Evolutionary conservation across 805 yeast genomes (phyloP).

Genomic region (Metschnikowia lochheadii): DNA sequence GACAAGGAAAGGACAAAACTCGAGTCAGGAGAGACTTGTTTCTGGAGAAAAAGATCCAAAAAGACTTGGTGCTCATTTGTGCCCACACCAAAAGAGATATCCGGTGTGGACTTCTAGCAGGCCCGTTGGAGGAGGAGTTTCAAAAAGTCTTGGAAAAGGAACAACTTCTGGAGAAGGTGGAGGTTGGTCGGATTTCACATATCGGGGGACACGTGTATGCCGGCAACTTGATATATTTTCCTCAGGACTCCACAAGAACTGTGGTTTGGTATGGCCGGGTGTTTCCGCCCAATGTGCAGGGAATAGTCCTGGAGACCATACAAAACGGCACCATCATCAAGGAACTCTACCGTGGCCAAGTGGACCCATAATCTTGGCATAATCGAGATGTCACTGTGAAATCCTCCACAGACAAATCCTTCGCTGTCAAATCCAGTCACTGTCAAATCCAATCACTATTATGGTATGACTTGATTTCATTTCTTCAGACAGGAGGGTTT

Average conservation of each 20-base stretch:
- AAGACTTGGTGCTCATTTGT: constrained; percentile 50
- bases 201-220: constrained; percentile 87
- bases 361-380: too few species aligned
- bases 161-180: constrained; percentile 23
- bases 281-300: constrained; percentile 60
- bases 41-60: constrained; percentile 4
- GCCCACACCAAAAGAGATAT: constrained; percentile 63
- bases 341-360: constrained; percentile 52
- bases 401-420: too few species aligned
- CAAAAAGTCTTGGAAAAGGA: constrained; percentile 33
- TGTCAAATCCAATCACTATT: too few species aligned
- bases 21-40: constrained; percentile 3
- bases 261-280: constrained; percentile 76
- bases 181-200: constrained; percentile 63
- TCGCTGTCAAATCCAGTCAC: too few species aligned
- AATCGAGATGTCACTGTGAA: too few species aligned
- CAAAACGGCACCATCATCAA: constrained; percentile 46
- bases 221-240: constrained; percentile 66
- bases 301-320: constrained; percentile 56
- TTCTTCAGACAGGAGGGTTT: too few species aligned
- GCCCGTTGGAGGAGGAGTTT: constrained; percentile 51
- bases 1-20: not conserved
- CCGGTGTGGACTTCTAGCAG: constrained; percentile 68
- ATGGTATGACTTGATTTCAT: too few species aligned
- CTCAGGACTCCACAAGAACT: constrained; percentile 31